A percentile compares a stretch with the other conserved stretches of the same genome.
These are phyloP conservation scores for Pseudozyma sp. DNA, from an alignment of 1,284 basidiomycete genomes.

Conservation along the genomic window DNA sequence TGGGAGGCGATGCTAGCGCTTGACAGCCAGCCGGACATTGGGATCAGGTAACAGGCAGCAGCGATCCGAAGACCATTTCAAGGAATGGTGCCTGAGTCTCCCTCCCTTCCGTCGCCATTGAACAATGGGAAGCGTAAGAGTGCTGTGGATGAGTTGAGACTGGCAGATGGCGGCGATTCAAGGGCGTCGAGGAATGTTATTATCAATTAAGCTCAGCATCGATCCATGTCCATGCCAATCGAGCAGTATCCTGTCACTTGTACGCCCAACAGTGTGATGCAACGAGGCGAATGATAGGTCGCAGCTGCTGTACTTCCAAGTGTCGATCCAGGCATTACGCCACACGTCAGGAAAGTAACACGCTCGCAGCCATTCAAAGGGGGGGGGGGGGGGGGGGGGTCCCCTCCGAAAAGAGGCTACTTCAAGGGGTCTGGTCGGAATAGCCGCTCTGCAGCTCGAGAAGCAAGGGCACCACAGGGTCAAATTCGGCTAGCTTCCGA, in stretches of 20 bases:
- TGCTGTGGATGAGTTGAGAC: background rate
- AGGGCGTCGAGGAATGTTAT: constrained; percentile 24
- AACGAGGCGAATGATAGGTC: background rate
- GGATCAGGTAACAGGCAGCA: too few species aligned
- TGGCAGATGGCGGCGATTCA: background rate
- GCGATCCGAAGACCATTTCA: too few species aligned
- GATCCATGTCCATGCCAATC: background rate
- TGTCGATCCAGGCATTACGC: background rate
- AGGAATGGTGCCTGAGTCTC: too few species aligned
- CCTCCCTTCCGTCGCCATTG: background rate
- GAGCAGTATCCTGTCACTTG: background rate
- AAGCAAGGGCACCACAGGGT: constrained; percentile 5
- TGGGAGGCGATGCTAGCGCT: background rate
- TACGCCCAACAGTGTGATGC: background rate
- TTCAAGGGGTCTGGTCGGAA: constrained; percentile 18
- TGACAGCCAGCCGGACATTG: background rate
- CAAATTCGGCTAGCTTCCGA: constrained; percentile 11
- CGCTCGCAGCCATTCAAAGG: background rate
- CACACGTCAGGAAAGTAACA: constrained; percentile 4
- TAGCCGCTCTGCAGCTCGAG: constrained; percentile 7
- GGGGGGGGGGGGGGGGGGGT: too few species aligned
- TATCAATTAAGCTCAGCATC: background rate
- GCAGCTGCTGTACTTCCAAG: background rate
- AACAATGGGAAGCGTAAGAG: background rate
- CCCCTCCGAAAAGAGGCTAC: background rate